Evolutionary conservation across 2,329 filamentous ascomycete genomes (phyloP), one percentile per base, ranked within the genome.

Genomic region (Stagonosporopsis cucurbitacearum): DNA sequence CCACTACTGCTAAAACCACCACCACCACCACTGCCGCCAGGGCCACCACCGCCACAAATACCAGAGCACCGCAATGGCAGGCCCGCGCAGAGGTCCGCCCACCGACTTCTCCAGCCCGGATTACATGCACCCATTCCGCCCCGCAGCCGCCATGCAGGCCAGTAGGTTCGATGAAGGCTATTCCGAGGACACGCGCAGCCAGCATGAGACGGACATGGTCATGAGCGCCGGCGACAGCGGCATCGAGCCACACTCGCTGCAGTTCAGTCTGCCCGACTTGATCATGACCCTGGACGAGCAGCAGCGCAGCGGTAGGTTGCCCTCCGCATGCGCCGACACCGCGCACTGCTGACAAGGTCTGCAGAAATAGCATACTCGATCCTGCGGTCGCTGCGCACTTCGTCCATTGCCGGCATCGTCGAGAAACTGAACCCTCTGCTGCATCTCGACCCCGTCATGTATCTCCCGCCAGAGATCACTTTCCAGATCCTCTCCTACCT

Each of bases 401-500:
- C 90, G 6, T 86, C 88, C 50, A 88, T 97, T 57, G 88, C 89
- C 45, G 83, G 88, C 40, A 90, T 97, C 49, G 91, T 96, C 42
- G 86, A 93, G 50, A 85, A 88, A 60, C 80, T 96, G 17, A 90
- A 88, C 59, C 91, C 92, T 4, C 84, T 93, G 48, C 87, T 98
- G 2, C 93, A 97, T 75, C 94, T 97, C 77, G 91, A 99, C 77
- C 96, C 96, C 50, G 87, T 96, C 37, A 81, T 86, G 61, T 87
- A 91, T 67, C 85, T 99, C 0, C 95, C 95, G 0, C 87, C 91
- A 23, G 95, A 99, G 74, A 90, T 99, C 67, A 96, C 92, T 58
- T 87, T 95, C 40, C 89, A 96, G 69, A 89, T 98, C 40, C 88
- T 99, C 39, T 88, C 89, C 15, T 95, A 92, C 70, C 87, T 99